Base-by-base conservation (phyloP, 2,329 filamentous ascomycete genomes). In the Aspergillus sp. region DNA sequence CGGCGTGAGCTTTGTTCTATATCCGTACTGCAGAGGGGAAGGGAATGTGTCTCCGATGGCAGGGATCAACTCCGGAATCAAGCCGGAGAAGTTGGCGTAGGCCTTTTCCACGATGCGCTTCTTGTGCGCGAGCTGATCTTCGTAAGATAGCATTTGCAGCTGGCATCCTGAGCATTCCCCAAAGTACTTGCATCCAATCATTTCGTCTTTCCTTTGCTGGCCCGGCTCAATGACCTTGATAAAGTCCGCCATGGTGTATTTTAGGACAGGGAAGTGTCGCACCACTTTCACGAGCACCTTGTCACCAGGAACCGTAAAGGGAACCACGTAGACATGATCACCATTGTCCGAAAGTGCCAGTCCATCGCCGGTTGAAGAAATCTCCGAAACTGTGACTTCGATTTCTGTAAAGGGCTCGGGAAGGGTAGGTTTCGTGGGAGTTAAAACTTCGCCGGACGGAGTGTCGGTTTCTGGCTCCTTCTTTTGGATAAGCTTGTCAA, bases 1-100 rank as follows among this genome's bases (percentile, higher is more conserved):
- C 30, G 95, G 95, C 19, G 95, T 99, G 67, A 99, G 84, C 80
- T 99, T 99, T 22, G 95, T 99, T 57, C 95, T 88, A 81, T 99
- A 99, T 60, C 90, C 91, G 77, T 96, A 98, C 78, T 96, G 89
- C 64, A 97, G 78, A 2, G 95, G 95, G 47, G 92, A 96, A 52
- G 91, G 91, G 71, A 97, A 93, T 8, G 95, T 99, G 66, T 96
- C 91, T 54, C 84, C 85, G 59, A 98, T 85, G 3, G 84, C 73
- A 2, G 95, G 95, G 1, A 98, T 83, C 22, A 91, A 81, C 62
- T 91, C 88, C 0, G 90, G 86, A 0, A 90, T 84, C 7, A 99
- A 83, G 63, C 92, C 87, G 15, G 93, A 96, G 79, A 98, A 99
- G 81, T 97, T 94, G 64, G 83, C 84, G 81, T 91, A 99, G 7